A percentile compares a stretch with the other conserved stretches of the same genome.
Evolutionary conservation across 164 flowering plant genomes (phyloP).

Genomic region (Taxillus chinensis): DNA sequence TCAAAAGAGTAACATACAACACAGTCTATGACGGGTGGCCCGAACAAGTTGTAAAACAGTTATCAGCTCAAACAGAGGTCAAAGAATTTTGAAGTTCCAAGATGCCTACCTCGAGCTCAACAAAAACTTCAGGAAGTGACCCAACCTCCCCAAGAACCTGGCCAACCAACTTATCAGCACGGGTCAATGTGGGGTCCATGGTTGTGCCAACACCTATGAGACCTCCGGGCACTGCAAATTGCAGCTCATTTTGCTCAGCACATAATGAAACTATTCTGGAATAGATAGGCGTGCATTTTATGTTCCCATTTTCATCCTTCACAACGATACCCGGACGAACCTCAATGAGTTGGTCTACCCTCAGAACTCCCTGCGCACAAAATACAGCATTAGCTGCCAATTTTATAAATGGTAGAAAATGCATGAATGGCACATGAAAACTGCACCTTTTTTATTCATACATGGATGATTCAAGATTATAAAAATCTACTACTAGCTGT

Average conservation of each 20-base stretch:
- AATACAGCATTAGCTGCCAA: background rate
- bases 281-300: conserved; percentile 79
- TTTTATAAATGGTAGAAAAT: too few relatives aligned
- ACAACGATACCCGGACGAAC: conserved; percentile 94
- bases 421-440: background rate
- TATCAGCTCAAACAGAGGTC: background rate
- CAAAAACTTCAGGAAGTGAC: conserved; percentile 86
- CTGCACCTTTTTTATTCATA: too few relatives aligned
- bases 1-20: too few relatives aligned
- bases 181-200: conserved; percentile 85
- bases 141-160: conserved; percentile 98
- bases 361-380: conserved; percentile 74
- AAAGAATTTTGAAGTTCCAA: background rate
- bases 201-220: conserved; percentile 97
- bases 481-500: too few relatives aligned
- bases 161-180: conserved; percentile 96
- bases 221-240: conserved; percentile 97
- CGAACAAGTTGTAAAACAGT: too few relatives aligned
- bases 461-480: background rate
- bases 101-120: conserved; percentile 71
- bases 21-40: too few relatives aligned
- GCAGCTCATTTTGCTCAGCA: conserved; percentile 96
- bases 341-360: conserved; percentile 78
- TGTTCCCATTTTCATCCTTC: conserved; percentile 75
- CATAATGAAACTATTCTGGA: conserved; percentile 82